Evolutionary conservation across 352 stramenopile genomes (phyloP).

Genomic region (Phytophthora quininea): DNA sequence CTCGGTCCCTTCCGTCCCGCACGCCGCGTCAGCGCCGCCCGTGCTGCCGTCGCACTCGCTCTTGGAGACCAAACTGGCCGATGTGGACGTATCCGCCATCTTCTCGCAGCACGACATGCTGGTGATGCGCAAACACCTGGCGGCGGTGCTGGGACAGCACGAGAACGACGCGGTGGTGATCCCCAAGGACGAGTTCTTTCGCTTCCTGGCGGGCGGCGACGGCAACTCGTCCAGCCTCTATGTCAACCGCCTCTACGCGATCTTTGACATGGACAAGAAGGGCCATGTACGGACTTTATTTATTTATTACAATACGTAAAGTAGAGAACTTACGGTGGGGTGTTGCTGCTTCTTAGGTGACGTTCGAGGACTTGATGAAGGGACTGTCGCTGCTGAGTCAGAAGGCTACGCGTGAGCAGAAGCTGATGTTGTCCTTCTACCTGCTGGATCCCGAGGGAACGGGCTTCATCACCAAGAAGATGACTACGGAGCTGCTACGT

Average conservation of each 20-base stretch:
- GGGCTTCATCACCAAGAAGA: constrained; percentile 85
- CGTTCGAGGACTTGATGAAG: constrained; percentile 84
- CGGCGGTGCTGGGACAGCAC: constrained; percentile 64
- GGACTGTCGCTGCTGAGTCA: constrained; percentile 83
- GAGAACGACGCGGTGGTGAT: constrained; percentile 80
- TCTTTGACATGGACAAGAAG: constrained; percentile 85
- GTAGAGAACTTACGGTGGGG: neutral
- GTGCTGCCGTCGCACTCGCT: constrained; percentile 38
- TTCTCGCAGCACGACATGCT: constrained; percentile 84
- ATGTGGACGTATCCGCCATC: constrained; percentile 74
- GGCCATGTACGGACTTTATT: constrained; percentile 45
- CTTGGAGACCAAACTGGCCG: constrained; percentile 73
- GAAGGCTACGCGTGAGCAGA: constrained; percentile 87
- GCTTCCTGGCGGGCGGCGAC: constrained; percentile 76
- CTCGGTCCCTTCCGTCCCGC: neutral
- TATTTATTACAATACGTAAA: neutral
- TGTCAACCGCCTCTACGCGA: constrained; percentile 84
- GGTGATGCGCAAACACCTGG: constrained; percentile 78
- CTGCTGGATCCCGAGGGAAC: constrained; percentile 78
- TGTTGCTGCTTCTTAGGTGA: constrained; percentile 48
- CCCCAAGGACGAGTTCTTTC: constrained; percentile 87
- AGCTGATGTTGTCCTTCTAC: constrained; percentile 88
- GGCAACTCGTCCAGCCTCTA: constrained; percentile 77
- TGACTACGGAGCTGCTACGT: constrained; percentile 80
- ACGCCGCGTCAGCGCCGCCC: constrained; percentile 16